phyloP scores from a whole-genome alignment of 768 basidiomycete genomes.

The Mycena haematopus region DNA sequence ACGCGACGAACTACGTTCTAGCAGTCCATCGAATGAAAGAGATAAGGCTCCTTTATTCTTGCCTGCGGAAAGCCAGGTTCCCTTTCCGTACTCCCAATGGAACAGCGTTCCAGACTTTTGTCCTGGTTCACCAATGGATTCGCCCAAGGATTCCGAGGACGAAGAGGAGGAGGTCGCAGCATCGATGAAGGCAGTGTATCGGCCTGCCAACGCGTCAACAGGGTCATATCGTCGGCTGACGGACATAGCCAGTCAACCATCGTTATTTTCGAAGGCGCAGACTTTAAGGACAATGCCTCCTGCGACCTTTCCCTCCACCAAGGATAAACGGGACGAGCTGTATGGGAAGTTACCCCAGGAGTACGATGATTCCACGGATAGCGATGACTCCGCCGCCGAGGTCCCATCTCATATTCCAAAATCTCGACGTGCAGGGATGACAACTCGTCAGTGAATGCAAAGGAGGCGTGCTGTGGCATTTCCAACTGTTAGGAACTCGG shows the following conservation, averaged over 20 bases:
- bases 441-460: not conserved
- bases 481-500: no score
- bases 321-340: conserved; percentile 41
- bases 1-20: conserved; percentile 27
- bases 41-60: conserved; percentile 52
- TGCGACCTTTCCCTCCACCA: conserved; percentile 35
- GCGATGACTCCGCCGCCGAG: conserved; percentile 43
- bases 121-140: conserved; percentile 41
- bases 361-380: conserved; percentile 47
- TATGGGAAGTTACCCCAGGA: conserved; percentile 42
- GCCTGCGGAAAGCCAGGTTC: conserved; percentile 56
- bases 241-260: conserved; percentile 55
- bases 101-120: conserved; percentile 30
- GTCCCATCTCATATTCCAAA: conserved; percentile 66
- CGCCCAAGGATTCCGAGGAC: conserved; percentile 48
- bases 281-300: conserved; percentile 36
- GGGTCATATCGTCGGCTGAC: conserved; percentile 54
- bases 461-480: not conserved
- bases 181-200: conserved; percentile 33
- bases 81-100: conserved; percentile 62
- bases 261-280: conserved; percentile 39
- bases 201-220: conserved; percentile 19
- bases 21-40: conserved; percentile 10
- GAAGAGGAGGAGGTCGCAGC: conserved; percentile 42
- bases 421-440: conserved; percentile 57